Base-by-base conservation (phyloP, 345 rosid genomes). In the Chamaenerion angustifolium region DNA sequence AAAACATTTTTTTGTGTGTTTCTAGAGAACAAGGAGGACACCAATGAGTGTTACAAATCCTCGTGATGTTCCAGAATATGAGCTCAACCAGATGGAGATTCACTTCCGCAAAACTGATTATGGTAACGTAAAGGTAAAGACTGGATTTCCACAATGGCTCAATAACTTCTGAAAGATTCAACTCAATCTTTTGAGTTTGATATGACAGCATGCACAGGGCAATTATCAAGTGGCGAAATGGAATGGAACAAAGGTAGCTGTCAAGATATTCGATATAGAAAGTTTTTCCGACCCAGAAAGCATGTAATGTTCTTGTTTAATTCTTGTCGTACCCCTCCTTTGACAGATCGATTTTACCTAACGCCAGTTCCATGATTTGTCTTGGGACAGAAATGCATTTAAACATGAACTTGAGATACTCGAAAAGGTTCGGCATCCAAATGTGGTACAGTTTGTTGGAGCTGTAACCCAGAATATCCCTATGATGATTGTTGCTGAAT, bases 381-480 rank as follows among this genome's bases (percentile, higher is more conserved):
- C n/a, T n/a, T 57, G 17, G 14, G 45, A 64, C 78, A 92, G 98
- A 74, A 74, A 66, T 47, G 87, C 85, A 48, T 92, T 92, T 72
- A 82, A 76, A 54, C 59, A 80, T 48, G 98, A 92, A 76, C 74
- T 92, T 27, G 83, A 88, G 42, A 50, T 83, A 52, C 64, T 92
- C 52, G 95, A 82, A 60, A 87, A 77, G 67, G 96, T 77, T 43
- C 73, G 98, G 49, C 98, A 92, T 78, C 98, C 98, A 14, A 92
- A 92, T 69, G 78, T 92, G 55, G 83, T 92, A 65, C 98, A 92
- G 60, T 92, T 92, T 69, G 95, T 92, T 57, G 98, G 98, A 69
- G 96, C 98, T 47, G 98, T 92, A 27, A 92, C 98, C 45, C 98
- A 92, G 64, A 87, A 92, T 54, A 51, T 82, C 54, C 98, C 98